Base-by-base conservation (phyloP, 345 rosid species). In the Eucalyptus sp. region DNA sequence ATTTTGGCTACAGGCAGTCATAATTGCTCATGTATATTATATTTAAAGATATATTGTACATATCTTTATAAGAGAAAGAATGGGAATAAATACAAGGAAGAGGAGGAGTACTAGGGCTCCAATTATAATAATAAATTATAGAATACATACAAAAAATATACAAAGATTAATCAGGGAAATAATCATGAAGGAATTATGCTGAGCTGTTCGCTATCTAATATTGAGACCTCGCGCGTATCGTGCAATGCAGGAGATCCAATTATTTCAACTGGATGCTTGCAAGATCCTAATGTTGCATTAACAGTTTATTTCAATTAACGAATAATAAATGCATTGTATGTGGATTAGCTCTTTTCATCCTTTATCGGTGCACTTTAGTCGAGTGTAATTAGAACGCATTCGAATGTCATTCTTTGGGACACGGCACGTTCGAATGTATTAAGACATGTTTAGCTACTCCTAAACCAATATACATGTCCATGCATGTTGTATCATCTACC, bases 1-100 rank as follows among this genome's bases (percentile, higher is more conserved):
- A 52, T 52, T 0, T 52, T 0, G 58, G 58, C 58, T 52, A 20
- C 10, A 20, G 5, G 2, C 58, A 52, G 0, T 8, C 58, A 52
- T 52, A 52, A 52, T 18, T 20, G 58, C 58, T 52, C 58, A 1
- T 52, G 24, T 52, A 52, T 52, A 8, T 52, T 18, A 52, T 52
- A 52, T 52, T 52, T 52, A 52, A 52, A 52, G 58, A 52, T 52
- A 52, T 52, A 3, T 18, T 52, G 25, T 20, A 52, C 58, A 52
- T 52, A 20, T 52, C 25, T 52, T 52, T 20, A 52, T 52, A 52
- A 52, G 58, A 52, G 58, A 18, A 18, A 7, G 58, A 52, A 52
- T 3, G 58, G 58, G 25, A 52, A 52, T 18, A 52, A 52, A 52
- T 52, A 52, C 58, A 52, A 1, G 58, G 58, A 52, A 52, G 58